These are phyloP conservation scores for Rhinocladiella mackenziei DNA, from an alignment of 2,329 filamentous ascomycete genomes.

Conservation along the genomic window DNA sequence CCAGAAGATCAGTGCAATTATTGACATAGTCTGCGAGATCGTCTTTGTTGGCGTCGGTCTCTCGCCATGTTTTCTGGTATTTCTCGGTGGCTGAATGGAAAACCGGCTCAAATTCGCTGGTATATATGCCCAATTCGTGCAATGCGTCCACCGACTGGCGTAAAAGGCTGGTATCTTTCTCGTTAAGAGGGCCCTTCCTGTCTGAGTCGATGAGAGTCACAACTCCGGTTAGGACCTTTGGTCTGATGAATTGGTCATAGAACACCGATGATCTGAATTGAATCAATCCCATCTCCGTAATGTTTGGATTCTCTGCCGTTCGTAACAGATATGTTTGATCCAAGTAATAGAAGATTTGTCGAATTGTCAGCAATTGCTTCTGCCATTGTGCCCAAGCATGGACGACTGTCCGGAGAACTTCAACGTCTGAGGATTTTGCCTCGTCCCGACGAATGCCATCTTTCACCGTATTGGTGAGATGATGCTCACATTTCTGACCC, in stretches of 20 bases:
- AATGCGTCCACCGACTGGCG: slow-evolving; percentile 75
- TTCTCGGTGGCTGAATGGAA: slow-evolving; percentile 64
- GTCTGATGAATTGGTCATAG: slow-evolving; percentile 49
- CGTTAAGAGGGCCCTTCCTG: slow-evolving; percentile 52
- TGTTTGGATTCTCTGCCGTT: slow-evolving; percentile 62
- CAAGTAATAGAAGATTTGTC: slow-evolving; percentile 89
- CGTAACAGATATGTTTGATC: slow-evolving; percentile 84
- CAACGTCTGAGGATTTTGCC: slow-evolving; percentile 55
- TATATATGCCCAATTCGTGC: slow-evolving; percentile 78
- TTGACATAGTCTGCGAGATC: slow-evolving; percentile 72
- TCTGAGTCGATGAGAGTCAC: slow-evolving; percentile 73
- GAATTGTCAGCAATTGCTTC: slow-evolving; percentile 69
- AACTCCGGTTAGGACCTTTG: slow-evolving; percentile 62
- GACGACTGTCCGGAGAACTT: slow-evolving; percentile 59
- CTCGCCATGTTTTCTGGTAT: slow-evolving; percentile 68
- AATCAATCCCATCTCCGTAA: slow-evolving; percentile 75
- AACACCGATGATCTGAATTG: slow-evolving; percentile 67
- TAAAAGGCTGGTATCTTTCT: slow-evolving; percentile 63
- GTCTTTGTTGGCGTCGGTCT: slow-evolving; percentile 57
- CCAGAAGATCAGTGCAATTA: slow-evolving; percentile 64
- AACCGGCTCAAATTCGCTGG: slow-evolving; percentile 69
- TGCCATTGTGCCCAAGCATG: slow-evolving; percentile 74
- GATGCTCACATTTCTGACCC: slow-evolving; percentile 60
- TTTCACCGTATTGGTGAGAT: slow-evolving; percentile 57
- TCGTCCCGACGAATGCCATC: slow-evolving; percentile 55